Conservation (phyloP, 306 rosid species). For the Ammopiptanthus mongolicus region DNA sequence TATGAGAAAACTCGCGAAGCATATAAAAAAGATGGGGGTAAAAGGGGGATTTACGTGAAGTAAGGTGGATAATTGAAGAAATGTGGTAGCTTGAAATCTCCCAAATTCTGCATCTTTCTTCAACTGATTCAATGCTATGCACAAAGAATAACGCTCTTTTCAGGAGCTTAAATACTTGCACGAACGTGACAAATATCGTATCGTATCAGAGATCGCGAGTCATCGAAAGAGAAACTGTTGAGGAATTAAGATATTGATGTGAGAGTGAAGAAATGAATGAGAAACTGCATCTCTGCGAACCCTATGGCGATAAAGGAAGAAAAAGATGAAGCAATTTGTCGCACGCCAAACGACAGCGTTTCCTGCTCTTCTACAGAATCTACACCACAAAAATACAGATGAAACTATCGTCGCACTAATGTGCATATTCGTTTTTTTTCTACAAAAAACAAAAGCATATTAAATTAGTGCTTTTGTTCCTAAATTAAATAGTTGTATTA, state of each 20-base stretch:
- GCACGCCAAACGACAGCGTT: not conserved
- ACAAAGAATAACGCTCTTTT: not conserved
- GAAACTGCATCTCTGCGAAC: not conserved
- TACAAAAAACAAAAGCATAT: no score
- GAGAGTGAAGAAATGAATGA: not conserved
- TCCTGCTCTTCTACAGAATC: not conserved
- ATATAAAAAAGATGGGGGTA: not conserved
- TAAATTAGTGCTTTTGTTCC: no score
- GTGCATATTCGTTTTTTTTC: no score
- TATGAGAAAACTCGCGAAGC: not conserved
- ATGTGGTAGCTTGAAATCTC: slow-evolving; percentile 82
- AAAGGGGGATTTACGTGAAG: slow-evolving; percentile 59
- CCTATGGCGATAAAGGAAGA: slow-evolving; percentile 16
- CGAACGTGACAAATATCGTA: not conserved
- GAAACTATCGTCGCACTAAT: no score
- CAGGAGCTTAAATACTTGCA: not conserved
- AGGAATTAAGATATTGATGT: not conserved
- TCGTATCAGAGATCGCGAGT: not conserved
- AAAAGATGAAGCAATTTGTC: not conserved
- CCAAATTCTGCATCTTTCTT: slow-evolving; percentile 77
- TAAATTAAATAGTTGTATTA: no score
- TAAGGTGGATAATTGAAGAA: slow-evolving; percentile 97
- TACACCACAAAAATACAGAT: no score
- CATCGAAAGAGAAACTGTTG: not conserved
- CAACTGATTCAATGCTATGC: not conserved